Conservation (phyloP, 2,329 filamentous ascomycete genomes). For the Diaporthe amygdali region DNA sequence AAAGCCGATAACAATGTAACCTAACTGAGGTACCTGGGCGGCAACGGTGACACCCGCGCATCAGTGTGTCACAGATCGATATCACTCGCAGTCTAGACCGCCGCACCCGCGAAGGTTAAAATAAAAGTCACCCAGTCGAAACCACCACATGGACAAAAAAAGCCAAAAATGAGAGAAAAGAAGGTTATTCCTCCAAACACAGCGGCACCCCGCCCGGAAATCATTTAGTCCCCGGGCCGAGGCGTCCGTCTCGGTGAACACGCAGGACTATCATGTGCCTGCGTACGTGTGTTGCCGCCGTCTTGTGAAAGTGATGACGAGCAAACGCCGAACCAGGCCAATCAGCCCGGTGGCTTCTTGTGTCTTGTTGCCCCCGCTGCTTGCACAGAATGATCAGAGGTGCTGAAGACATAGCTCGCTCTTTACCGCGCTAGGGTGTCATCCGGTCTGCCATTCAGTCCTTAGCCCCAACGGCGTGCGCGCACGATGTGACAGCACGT, state of each 20-base stretch:
- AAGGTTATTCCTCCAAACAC: background rate
- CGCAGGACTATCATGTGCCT: background rate
- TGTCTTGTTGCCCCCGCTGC: no score
- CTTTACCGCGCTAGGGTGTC: background rate
- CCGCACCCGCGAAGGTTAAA: background rate
- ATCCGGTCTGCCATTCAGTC: background rate
- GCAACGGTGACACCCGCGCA: background rate
- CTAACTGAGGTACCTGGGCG: background rate
- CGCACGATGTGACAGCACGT: background rate
- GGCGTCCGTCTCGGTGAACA: no score
- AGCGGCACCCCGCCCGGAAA: background rate
- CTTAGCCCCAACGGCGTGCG: background rate
- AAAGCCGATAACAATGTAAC: background rate
- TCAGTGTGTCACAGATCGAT: background rate
- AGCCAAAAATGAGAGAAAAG: background rate
- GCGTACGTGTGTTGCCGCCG: background rate
- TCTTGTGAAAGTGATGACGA: background rate
- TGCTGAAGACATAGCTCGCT: no score
- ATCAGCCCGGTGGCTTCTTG: no score
- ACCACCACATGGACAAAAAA: background rate
- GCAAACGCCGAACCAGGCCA: no score
- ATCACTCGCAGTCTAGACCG: background rate
- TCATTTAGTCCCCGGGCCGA: background rate
- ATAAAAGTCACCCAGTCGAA: background rate
- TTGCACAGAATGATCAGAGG: no score